Evolutionary conservation across 1,139 yeast genomes (phyloP).

Genomic region (Yamadazyma friedrichii): DNA sequence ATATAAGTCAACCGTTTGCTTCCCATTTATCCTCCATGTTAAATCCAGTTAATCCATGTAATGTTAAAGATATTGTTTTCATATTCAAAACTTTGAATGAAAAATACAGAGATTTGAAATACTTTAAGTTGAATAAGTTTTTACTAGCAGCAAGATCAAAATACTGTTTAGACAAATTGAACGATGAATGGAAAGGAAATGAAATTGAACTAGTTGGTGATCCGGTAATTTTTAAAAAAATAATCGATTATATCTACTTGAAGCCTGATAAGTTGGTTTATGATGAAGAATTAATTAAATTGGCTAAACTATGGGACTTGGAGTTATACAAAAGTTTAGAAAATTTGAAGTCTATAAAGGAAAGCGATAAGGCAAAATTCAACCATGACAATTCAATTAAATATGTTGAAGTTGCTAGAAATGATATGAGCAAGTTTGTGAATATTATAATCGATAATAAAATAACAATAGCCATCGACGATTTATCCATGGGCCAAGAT

Average conservation of each 20-base stretch:
- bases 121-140: constrained; percentile 37
- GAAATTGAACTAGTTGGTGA: constrained; percentile 16
- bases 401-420: constrained; percentile 48
- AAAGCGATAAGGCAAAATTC: constrained; percentile 35
- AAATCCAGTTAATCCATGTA: constrained; percentile 24
- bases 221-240: constrained; percentile 22
- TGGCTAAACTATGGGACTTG: constrained; percentile 9
- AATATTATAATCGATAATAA: constrained; percentile 32
- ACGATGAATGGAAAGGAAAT: constrained; percentile 23
- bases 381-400: constrained; percentile 45
- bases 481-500: constrained; percentile 20
- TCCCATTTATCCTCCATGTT: constrained; percentile 59
- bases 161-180: constrained; percentile 25
- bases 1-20: constrained; percentile 71
- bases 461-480: constrained; percentile 12
- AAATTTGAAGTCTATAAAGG: constrained; percentile 12
- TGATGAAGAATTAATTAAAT: constrained; percentile 4
- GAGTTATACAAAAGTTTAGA: constrained; percentile 5
- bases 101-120: constrained; percentile 13
- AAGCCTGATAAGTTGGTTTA: constrained; percentile 26
- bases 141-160: constrained; percentile 38
- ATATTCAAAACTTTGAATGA: constrained; percentile 19
- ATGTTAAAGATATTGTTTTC: constrained; percentile 40
- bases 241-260: constrained; percentile 55
- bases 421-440: constrained; percentile 43